phyloP scores from a whole-genome alignment of 768 basidiomycete genomes.

The Pulveroboletus sp. region DNA sequence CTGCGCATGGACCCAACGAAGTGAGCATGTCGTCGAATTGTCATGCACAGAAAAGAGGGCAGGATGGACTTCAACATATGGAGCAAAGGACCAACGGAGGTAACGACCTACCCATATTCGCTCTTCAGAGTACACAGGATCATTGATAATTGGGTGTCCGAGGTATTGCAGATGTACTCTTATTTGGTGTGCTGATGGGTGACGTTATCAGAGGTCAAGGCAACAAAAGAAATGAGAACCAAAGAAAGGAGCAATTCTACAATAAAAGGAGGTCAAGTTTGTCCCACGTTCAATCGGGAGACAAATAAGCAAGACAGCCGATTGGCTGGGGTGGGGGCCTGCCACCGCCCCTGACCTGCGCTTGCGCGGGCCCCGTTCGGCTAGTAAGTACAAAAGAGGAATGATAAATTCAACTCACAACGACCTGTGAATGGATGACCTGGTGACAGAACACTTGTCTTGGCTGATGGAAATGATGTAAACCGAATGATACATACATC shows the following conservation, averaged over 20 bases:
- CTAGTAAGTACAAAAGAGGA: too few relatives aligned
- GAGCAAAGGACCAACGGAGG: not conserved
- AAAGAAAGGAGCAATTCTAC: too few relatives aligned
- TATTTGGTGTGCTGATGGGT: slow-evolving; percentile 81
- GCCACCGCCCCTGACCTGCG: too few relatives aligned
- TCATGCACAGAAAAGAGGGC: not conserved
- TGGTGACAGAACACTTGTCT: slow-evolving; percentile 27
- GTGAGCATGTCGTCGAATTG: not conserved
- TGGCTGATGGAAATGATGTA: not conserved
- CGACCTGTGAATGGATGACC: slow-evolving; percentile 89
- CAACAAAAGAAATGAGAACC: not conserved
- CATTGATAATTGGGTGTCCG: slow-evolving; percentile 92
- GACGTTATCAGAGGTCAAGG: not conserved
- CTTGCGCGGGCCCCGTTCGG: too few relatives aligned
- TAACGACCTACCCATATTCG: slow-evolving; percentile 68
- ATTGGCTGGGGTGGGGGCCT: too few relatives aligned
- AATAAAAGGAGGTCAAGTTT: too few relatives aligned
- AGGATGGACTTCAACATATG: too few relatives aligned
- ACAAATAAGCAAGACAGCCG: too few relatives aligned
- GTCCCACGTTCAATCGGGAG: too few relatives aligned
- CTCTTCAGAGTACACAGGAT: slow-evolving; percentile 83
- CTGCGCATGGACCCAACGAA: slow-evolving; percentile 32
- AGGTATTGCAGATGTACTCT: slow-evolving; percentile 95
- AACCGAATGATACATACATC: slow-evolving; percentile 53
- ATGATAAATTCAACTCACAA: slow-evolving; percentile 50